A percentile compares a stretch with the other conserved stretches of the same genome.
These are phyloP conservation scores for Schizochytrium sp. DNA, from an alignment of 108 stramenopile genomes.

Conservation along the genomic window DNA sequence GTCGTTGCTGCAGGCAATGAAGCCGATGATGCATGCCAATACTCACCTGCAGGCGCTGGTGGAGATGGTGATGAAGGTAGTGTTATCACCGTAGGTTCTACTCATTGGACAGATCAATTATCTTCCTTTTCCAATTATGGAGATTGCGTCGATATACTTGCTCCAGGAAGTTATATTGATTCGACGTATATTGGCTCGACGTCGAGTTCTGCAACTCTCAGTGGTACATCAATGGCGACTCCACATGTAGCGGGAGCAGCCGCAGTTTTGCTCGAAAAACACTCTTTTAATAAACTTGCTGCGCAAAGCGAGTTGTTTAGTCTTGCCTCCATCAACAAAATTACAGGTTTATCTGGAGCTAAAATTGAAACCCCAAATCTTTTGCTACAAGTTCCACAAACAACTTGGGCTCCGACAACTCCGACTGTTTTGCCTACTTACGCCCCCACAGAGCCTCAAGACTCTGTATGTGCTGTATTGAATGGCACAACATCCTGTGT, in stretches of 20 bases:
- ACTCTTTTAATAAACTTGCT: neutral
- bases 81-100: conserved; percentile 11
- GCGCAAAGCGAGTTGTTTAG: too few species aligned
- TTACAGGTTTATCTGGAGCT: too few species aligned
- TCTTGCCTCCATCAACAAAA: too few species aligned
- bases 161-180: conserved; percentile 13
- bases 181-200: neutral
- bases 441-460: too few species aligned
- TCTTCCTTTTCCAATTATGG: neutral
- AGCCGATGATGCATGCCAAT: neutral
- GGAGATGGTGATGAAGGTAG: neutral
- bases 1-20: conserved; percentile 67
- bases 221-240: conserved; percentile 56
- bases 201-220: neutral
- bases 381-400: too few species aligned
- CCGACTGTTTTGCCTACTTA: too few species aligned
- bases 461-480: too few species aligned
- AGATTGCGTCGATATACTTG: conserved; percentile 61
- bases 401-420: too few species aligned
- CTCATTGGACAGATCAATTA: neutral
- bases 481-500: too few species aligned
- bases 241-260: conserved; percentile 47
- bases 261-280: neutral
- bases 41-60: conserved; percentile 36
- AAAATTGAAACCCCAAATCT: too few species aligned